These are phyloP conservation scores for Davidsoniella eucalypti DNA, from an alignment of 2,329 filamentous ascomycete genomes.

Conservation along the genomic window DNA sequence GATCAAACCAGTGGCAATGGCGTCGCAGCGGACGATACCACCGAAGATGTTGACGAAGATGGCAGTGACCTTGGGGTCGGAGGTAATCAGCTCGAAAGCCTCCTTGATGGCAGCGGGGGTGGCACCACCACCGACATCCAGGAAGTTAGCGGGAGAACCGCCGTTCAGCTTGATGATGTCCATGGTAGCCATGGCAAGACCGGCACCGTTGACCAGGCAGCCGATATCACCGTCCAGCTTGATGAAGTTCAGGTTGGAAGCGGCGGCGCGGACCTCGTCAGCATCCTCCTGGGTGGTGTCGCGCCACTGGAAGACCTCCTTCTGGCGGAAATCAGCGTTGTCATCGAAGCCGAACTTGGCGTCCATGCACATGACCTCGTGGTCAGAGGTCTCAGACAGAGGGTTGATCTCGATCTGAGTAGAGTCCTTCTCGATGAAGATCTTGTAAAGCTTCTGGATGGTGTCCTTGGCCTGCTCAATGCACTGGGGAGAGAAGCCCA, in stretches of 20 bases:
- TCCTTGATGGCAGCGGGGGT: slow-evolving; percentile 93
- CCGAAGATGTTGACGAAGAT: slow-evolving; percentile 99
- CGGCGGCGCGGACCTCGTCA: slow-evolving; percentile 90
- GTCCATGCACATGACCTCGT: slow-evolving; percentile 98
- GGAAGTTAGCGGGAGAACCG: slow-evolving; percentile 90
- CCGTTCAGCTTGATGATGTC: slow-evolving; percentile 99
- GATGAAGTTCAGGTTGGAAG: slow-evolving; percentile 97
- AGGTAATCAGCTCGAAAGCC: slow-evolving; percentile 97
- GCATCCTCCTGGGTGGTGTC: slow-evolving; percentile 91
- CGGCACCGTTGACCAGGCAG: slow-evolving; percentile 96
- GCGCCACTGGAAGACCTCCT: slow-evolving; percentile 88
- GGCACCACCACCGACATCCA: slow-evolving; percentile 94
- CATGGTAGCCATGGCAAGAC: slow-evolving; percentile 99
- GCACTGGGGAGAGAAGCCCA: slow-evolving; percentile 97
- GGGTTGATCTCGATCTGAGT: slow-evolving; percentile 99
- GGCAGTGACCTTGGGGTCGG: slow-evolving; percentile 91
- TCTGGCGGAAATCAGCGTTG: slow-evolving; percentile 96
- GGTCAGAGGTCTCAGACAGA: slow-evolving; percentile 92
- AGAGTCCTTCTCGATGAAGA: slow-evolving; percentile 96
- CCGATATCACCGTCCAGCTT: slow-evolving; percentile 99
- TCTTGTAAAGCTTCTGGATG: slow-evolving; percentile 97
- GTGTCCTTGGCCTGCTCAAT: slow-evolving; percentile 88
- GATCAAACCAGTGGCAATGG: slow-evolving; percentile 91
- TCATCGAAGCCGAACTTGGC: slow-evolving; percentile 98
- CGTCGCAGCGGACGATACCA: slow-evolving; percentile 94